A percentile compares a stretch with the other conserved stretches of the same genome.
These are phyloP conservation scores for Hymenoscyphus fructigenus DNA, from an alignment of 2,329 filamentous ascomycete genomes.

Conservation along the genomic window DNA sequence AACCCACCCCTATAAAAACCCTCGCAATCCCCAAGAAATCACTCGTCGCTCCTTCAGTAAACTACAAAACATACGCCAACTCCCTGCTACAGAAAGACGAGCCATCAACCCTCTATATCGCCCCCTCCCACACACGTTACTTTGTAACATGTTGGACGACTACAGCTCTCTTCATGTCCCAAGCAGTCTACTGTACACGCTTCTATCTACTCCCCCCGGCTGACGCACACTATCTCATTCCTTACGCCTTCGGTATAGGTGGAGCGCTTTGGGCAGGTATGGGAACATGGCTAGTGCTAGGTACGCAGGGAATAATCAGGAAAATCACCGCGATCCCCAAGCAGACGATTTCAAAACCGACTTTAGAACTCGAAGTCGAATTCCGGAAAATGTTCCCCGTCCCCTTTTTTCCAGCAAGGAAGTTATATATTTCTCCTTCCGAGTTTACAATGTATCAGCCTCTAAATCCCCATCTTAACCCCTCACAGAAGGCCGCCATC, in stretches of 20 bases:
- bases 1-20: neutral
- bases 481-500: constrained; percentile 32
- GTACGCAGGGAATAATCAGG: constrained; percentile 57
- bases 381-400: constrained; percentile 34
- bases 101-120: constrained; percentile 36
- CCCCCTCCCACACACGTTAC: constrained; percentile 63
- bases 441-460: constrained; percentile 26
- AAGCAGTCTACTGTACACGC: constrained; percentile 51
- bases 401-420: constrained; percentile 31
- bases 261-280: constrained; percentile 59
- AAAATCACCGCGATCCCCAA: constrained; percentile 33
- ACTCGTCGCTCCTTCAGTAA: neutral
- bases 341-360: constrained; percentile 11
- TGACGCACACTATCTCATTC: constrained; percentile 56
- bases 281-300: constrained; percentile 58
- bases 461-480: constrained; percentile 28
- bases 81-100: neutral
- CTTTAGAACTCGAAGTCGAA: constrained; percentile 52
- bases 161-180: constrained; percentile 52
- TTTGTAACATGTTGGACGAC: constrained; percentile 59
- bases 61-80: neutral
- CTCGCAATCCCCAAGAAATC: neutral
- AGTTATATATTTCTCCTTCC: constrained; percentile 25
- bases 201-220: constrained; percentile 50
- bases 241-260: constrained; percentile 55